Conservation (phyloP, 75 land plant species). For the Picea sitchensis region DNA sequence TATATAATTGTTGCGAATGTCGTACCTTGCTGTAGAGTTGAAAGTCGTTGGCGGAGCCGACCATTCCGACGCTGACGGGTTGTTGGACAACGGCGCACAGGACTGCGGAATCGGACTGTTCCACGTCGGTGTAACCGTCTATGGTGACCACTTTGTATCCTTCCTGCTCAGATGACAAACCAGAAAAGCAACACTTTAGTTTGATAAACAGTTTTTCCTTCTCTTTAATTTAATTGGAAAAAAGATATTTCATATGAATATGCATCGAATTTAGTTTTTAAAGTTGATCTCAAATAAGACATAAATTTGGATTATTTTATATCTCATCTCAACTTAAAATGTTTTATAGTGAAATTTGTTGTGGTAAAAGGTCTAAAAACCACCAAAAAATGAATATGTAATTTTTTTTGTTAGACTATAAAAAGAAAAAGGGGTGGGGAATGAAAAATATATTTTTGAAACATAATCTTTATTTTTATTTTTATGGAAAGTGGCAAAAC, state of each 20-base stretch:
- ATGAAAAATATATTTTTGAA: not conserved
- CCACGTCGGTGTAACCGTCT: conserved; percentile 55
- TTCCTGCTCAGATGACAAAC: conserved; percentile 15
- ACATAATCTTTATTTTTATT: not conserved
- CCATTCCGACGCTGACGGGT: conserved; percentile 58
- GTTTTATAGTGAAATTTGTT: no score
- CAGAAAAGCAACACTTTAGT: not conserved
- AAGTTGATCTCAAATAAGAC: no score
- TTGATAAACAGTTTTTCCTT: not conserved
- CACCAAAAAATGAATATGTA: no score
- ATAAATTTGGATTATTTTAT: no score
- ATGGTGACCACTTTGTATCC: conserved; percentile 36
- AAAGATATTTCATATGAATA: no score
- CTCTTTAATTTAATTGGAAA: not conserved
- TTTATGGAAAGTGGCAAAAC: no score
- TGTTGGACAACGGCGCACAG: conserved; percentile 43
- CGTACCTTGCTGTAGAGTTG: conserved; percentile 49
- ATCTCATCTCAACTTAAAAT: no score
- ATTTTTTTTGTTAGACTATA: no score
- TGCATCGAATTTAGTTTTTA: no score
- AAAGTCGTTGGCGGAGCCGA: conserved; percentile 43
- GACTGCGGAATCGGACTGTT: conserved; percentile 27
- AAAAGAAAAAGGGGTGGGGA: not conserved
- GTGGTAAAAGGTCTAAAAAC: no score
- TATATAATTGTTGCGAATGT: no score